Base-by-base conservation (phyloP, 1,139 yeast species). In the Kodamaea sp. region DNA sequence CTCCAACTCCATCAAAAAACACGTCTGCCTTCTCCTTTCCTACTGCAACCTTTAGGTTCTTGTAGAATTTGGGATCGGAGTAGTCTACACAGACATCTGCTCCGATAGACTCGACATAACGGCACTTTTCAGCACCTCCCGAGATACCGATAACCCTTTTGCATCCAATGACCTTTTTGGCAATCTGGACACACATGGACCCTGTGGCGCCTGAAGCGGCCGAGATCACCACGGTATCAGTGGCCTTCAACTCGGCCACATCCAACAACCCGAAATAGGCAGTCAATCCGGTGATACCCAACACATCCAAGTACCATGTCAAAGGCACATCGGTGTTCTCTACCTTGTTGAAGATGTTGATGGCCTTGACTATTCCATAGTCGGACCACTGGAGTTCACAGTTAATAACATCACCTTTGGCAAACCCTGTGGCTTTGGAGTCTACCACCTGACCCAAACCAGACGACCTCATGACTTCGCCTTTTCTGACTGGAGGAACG, bases 81-180 rank as follows among this genome's bases (percentile, higher is more conserved):
- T 81, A 81, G 55, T 80, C 79, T 34, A 80, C 68, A 35, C 71
- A 63, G 27, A 37, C 41, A 39, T 60, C 63, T 2, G 64, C 66
- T 29, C 66, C 66, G 26, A 60, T 36, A 12, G 59, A 51, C 41
- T 60, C 57, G 22, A 60, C 64, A 44, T 48, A 59, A 24, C 43
- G 39, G 34, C 60, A 55, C 47, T 59, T 60, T 8, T 60, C 63
- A 7, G 48, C 48, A 4, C 57, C 51, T 5, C 64, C 64, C 7
- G 64, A 54, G 30, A 60, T 55, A 11, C 63, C 66, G 47, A 60
- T 54, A 9, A 59, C 64, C 36, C 44, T 50, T 28, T 50, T 43
- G 29, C 59, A 57, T 18, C 59, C 60, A 34, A 59, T 43, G 18
- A 57, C 45, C 28, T 58, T 49, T 43, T 59, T 59, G 37, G 63